phyloP scores from a whole-genome alignment of 768 basidiomycete genomes.

The Omphalotus guepiniiformis region DNA sequence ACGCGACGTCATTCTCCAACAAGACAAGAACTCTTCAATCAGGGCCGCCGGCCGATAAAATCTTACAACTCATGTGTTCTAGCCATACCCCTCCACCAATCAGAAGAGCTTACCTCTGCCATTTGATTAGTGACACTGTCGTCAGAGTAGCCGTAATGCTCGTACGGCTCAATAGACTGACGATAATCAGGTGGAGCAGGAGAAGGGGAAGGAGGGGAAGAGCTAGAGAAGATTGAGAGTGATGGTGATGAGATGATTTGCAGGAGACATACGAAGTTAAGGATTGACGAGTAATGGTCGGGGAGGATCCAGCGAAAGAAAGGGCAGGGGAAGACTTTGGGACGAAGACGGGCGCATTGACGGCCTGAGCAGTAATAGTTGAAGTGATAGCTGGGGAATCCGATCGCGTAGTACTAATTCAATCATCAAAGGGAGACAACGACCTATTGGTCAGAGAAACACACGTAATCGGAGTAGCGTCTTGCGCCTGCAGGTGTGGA shows the following conservation, averaged over 20 bases:
- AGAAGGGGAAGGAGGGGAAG: slow-evolving; percentile 9
- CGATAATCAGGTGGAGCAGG: slow-evolving; percentile 13
- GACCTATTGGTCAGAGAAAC: slow-evolving; percentile 12
- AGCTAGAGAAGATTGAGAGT: slow-evolving; percentile 8
- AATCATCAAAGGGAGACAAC: neutral
- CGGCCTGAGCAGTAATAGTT: slow-evolving; percentile 55
- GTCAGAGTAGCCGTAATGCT: slow-evolving; percentile 24
- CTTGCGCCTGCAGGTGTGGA: slow-evolving; percentile 16
- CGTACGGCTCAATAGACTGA: slow-evolving; percentile 18
- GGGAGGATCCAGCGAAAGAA: slow-evolving; percentile 26
- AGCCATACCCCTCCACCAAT: too few relatives aligned
- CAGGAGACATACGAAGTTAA: slow-evolving; percentile 16
- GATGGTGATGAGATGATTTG: neutral
- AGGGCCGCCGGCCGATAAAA: too few relatives aligned
- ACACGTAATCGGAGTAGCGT: slow-evolving; percentile 26
- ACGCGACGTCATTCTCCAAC: too few relatives aligned
- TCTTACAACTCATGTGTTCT: too few relatives aligned
- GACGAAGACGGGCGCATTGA: slow-evolving; percentile 83
- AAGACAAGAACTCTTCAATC: too few relatives aligned
- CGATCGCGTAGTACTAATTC: slow-evolving; percentile 28
- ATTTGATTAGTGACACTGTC: slow-evolving; percentile 27
- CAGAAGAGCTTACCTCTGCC: slow-evolving; percentile 28
- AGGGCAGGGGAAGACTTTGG: slow-evolving; percentile 48
- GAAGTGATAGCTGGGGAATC: slow-evolving; percentile 40
- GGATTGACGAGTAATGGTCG: slow-evolving; percentile 12